phyloP scores from a whole-genome alignment of 75 land plant species.

The Pinus tabuliformis region DNA sequence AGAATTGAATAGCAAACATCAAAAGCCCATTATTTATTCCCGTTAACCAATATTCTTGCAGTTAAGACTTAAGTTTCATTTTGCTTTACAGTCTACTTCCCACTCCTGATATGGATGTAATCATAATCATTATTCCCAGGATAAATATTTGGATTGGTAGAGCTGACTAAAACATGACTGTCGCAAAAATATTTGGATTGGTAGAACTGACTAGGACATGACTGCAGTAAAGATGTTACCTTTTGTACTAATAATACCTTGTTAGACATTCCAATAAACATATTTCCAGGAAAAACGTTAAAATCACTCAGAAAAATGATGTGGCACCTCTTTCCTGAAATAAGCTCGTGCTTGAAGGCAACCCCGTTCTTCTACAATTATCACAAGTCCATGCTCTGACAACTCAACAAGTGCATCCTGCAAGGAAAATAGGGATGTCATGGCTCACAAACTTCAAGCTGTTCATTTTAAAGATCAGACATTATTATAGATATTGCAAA shows the following conservation, averaged over 20 bases:
- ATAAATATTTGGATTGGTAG: background rate
- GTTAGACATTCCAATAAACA: background rate
- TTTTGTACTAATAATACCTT: background rate
- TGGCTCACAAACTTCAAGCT: background rate
- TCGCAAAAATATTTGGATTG: background rate
- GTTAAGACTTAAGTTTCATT: background rate
- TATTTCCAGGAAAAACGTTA: background rate
- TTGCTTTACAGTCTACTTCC: background rate
- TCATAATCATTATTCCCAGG: too few species aligned
- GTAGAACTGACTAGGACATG: too few species aligned
- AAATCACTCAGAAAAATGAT: background rate
- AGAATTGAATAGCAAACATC: background rate
- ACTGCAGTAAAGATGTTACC: too few species aligned
- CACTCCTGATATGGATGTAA: background rate
- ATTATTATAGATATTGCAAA: background rate
- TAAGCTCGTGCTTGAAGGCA: conserved; percentile 97
- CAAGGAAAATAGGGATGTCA: background rate
- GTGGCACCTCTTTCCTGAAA: conserved; percentile 74
- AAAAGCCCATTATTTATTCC: too few species aligned
- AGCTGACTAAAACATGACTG: background rate
- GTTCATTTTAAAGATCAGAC: background rate
- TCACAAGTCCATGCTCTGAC: conserved; percentile 87
- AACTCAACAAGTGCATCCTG: conserved; percentile 90
- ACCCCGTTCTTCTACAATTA: conserved; percentile 86
- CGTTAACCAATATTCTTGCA: background rate